Percentiles rank a stretch among this genome's conserved stretches.
Conservation (phyloP, 1,139 yeast species). For the Candida tropicalis region DNA sequence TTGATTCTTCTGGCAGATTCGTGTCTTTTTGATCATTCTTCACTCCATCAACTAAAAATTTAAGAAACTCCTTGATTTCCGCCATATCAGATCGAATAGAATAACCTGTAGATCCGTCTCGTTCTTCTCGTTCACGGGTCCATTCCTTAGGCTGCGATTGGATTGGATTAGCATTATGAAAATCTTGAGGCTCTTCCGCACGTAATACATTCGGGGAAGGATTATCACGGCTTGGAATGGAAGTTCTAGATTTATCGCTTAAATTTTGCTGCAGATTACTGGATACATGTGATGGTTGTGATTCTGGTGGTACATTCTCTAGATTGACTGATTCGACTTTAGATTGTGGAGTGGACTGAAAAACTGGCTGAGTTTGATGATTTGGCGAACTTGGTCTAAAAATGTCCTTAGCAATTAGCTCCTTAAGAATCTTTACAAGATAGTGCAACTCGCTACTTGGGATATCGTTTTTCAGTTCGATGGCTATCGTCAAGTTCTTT, state of each 20-base stretch:
- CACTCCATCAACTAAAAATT: not conserved
- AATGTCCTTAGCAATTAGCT: not conserved
- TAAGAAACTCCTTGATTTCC: not conserved
- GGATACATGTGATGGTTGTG: not conserved
- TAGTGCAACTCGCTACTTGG: not conserved
- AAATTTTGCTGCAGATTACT: not conserved
- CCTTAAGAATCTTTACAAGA: not conserved
- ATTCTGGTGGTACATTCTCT: not conserved
- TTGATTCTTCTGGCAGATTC: too few species aligned
- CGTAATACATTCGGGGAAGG: not conserved
- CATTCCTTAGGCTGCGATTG: not conserved
- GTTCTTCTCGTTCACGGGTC: not conserved
- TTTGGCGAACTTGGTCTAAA: not conserved
- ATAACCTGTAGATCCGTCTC: not conserved
- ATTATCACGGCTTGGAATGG: not conserved
- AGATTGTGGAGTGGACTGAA: not conserved
- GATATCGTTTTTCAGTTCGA: not conserved
- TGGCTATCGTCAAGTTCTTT: not conserved
- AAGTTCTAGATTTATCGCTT: not conserved
- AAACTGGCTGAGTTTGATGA: not conserved
- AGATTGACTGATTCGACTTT: not conserved
- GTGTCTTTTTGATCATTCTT: not conserved
- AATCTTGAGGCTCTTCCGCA: not conserved
- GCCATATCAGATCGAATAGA: not conserved
- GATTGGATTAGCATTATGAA: not conserved